Evolutionary conservation across 1,284 basidiomycete species (phyloP).

Genomic region (Pisolithus thermaeus): DNA sequence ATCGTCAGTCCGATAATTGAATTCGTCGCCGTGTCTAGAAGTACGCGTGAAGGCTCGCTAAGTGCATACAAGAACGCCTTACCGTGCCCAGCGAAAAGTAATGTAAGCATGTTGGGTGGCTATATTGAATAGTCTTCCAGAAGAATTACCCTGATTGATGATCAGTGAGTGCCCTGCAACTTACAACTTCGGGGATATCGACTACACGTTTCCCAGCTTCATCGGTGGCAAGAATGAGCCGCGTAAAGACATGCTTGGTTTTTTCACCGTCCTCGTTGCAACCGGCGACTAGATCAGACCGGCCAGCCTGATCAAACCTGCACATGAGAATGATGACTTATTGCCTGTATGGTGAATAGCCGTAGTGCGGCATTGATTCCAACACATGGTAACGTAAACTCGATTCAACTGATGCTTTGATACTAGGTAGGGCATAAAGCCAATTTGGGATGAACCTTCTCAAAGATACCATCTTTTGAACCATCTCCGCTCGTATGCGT

Average conservation of each 20-base stretch:
- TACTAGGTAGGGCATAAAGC: too few relatives aligned
- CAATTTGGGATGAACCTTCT: too few relatives aligned
- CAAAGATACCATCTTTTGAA: too few relatives aligned
- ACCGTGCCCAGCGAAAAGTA: constrained; percentile 53
- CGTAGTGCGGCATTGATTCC: not conserved
- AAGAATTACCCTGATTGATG: not conserved
- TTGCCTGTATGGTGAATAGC: constrained; percentile 3
- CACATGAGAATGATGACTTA: not conserved
- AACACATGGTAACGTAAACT: too few relatives aligned
- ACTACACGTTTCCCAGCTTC: not conserved
- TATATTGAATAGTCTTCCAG: constrained; percentile 11
- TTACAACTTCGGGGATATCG: not conserved
- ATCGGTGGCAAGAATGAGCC: not conserved
- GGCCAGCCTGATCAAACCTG: not conserved
- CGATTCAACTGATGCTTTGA: too few relatives aligned
- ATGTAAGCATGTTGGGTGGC: constrained; percentile 47
- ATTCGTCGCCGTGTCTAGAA: constrained; percentile 41
- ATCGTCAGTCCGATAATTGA: constrained; percentile 42
- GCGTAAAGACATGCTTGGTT: not conserved
- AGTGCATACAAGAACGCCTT: not conserved
- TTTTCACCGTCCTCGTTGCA: not conserved
- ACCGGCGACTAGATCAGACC: not conserved
- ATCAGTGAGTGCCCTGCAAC: not conserved
- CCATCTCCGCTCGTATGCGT: too few relatives aligned
- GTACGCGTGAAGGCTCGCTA: constrained; percentile 13